Evolutionary conservation across 441 rosid genomes (phyloP), one percentile per base, ranked within the genome.

Genomic region (Euphorbia corollata): DNA sequence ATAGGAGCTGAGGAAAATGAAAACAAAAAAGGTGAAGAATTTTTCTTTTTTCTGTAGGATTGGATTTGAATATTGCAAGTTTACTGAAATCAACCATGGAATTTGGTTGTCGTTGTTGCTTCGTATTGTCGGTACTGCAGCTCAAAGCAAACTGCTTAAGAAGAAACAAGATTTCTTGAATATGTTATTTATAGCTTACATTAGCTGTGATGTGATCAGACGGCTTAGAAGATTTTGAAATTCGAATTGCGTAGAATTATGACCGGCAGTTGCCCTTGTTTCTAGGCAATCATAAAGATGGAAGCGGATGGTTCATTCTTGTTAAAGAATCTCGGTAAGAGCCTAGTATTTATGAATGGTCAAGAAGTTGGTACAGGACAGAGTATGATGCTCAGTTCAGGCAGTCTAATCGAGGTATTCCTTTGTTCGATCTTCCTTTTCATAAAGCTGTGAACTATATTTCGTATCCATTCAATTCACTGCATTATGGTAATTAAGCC

Each of bases 231-330:
- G 19, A 24, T 16, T 27, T 51, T 8, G 43, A 48, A 65, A 24
- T 39, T 43, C 30, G 13, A 53, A 41, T 74, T 56, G 59, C 60
- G 27, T 62, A 27, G 39, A 41, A 67, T 70, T 56, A 65, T 68
- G 67, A 75, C 59, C 32, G 45, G 38, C 18, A 15, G 45, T 69
- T 54, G 12, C 55, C 48, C 41, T 67, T 64, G 70, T 48, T 73
- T 70, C 57, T 74, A 89, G 96, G 98, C 98, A 43, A 71, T 87
- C 65, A 79, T 91, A 69, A 91, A 78, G 82, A 75, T 91, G 83
- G 90, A 86, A 69, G 67, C 72, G 63, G 76, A 84, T 65, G 95
- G 95, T 66, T 86, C 87, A 48, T 87, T 91, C 81, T 61, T 73
- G 71, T 64, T 89, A 68, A 87, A 79, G 84, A 92, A 92, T 80